Conservation (phyloP, 1,284 basidiomycete species). For the Leccinum griseonigrum region DNA sequence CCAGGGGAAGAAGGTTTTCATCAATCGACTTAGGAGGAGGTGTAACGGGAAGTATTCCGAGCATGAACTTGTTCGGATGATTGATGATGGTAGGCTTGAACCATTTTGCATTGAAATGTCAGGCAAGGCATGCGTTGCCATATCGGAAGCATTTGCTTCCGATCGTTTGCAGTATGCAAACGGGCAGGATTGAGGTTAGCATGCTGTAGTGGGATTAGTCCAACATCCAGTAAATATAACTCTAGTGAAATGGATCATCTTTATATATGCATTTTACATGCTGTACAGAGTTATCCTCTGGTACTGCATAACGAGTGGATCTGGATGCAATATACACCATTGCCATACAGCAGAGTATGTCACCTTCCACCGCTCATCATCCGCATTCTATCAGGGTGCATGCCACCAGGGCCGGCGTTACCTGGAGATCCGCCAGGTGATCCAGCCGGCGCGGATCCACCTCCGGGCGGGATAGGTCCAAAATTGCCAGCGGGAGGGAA, state of each 20-base stretch:
- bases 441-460: conserved; percentile 32
- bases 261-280: background rate
- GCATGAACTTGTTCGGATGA: conserved; percentile 30
- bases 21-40: conserved; percentile 36
- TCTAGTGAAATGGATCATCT: background rate
- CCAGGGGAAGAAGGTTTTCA: conserved; percentile 36
- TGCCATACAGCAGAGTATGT: background rate
- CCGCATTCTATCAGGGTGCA: conserved; percentile 84
- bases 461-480: conserved; percentile 32
- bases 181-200: background rate
- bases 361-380: conserved; percentile 62
- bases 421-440: conserved; percentile 27
- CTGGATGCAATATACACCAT: background rate
- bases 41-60: conserved; percentile 25
- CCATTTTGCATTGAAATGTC: conserved; percentile 43
- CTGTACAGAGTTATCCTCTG: background rate
- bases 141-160: conserved; percentile 27
- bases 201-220: background rate
- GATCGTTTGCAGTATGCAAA: conserved; percentile 16
- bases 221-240: background rate
- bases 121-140: conserved; percentile 22
- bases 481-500: conserved; percentile 47
- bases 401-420: conserved; percentile 47
- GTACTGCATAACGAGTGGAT: background rate
- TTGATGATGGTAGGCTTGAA: conserved; percentile 37